A percentile compares a stretch with the other conserved stretches of the same genome.
phyloP scores from a whole-genome alignment of 371 early-diverging fungal species.

The Homolaphlyctis polyrhiza region DNA sequence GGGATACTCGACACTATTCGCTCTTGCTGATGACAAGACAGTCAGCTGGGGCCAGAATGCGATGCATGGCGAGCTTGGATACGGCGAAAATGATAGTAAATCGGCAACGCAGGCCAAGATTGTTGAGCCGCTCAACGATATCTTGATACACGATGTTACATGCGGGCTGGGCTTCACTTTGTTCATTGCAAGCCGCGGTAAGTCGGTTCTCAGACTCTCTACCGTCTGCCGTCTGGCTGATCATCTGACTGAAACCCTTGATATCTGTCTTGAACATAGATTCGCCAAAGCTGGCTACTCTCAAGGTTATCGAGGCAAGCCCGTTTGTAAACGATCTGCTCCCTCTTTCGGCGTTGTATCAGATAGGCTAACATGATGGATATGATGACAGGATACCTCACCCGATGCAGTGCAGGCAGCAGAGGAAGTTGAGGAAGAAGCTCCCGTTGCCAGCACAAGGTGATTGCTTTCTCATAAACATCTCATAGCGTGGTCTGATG shows the following conservation, averaged over 20 bases:
- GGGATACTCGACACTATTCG: background rate
- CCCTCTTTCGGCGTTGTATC: no score
- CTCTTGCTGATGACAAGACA: background rate
- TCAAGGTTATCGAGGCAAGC: background rate
- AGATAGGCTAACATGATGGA: no score
- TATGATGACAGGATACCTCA: no score
- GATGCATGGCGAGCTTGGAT: constrained; percentile 3
- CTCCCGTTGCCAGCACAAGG: no score
- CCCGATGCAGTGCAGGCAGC: no score
- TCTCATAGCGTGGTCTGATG: no score
- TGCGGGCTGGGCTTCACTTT: constrained; percentile 1
- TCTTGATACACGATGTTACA: background rate
- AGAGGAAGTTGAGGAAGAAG: no score
- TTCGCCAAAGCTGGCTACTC: background rate
- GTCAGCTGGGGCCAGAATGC: background rate
- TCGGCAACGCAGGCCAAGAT: constrained; percentile 5
- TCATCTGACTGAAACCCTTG: background rate
- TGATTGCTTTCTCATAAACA: no score
- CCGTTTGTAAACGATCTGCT: background rate
- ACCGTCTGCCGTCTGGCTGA: background rate
- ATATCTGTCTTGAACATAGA: background rate
- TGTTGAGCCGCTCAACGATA: constrained; percentile 5
- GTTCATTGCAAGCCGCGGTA: background rate
- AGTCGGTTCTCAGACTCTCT: no score
- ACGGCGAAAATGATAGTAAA: constrained; percentile 5